A percentile compares a stretch with the other conserved stretches of the same genome.
These are phyloP conservation scores for Penicillium sp. DNA, from an alignment of 2,329 filamentous ascomycete species.

Conservation along the genomic window DNA sequence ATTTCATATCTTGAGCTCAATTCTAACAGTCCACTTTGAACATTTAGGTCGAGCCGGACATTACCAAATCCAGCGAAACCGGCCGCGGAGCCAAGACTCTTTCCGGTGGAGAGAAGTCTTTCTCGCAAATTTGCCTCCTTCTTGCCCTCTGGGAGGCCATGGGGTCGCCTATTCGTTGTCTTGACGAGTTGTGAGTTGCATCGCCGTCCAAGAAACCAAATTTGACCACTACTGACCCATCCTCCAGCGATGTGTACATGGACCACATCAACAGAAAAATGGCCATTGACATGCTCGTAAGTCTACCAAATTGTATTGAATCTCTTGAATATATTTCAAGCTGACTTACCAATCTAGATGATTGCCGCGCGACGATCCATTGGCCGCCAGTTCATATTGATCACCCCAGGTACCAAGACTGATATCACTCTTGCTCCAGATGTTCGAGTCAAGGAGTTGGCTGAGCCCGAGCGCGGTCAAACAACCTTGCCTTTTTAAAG, in stretches of 20 bases:
- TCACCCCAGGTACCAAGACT: slow-evolving; percentile 80
- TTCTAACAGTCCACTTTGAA: too few species aligned
- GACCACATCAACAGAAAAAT: slow-evolving; percentile 91
- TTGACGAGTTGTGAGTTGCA: slow-evolving; percentile 74
- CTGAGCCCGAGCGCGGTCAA: slow-evolving; percentile 42
- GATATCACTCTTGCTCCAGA: slow-evolving; percentile 43
- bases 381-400: slow-evolving; percentile 92
- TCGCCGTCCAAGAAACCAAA: neutral
- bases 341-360: slow-evolving; percentile 51
- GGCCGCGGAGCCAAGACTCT: slow-evolving; percentile 85
- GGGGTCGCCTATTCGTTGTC: slow-evolving; percentile 86
- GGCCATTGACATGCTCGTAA: slow-evolving; percentile 86
- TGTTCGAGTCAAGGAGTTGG: slow-evolving; percentile 42
- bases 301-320: slow-evolving; percentile 27
- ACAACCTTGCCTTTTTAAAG: slow-evolving; percentile 32
- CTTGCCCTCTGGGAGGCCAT: slow-evolving; percentile 96
- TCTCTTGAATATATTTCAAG: slow-evolving; percentile 1
- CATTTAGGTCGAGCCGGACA: slow-evolving; percentile 56
- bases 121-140: slow-evolving; percentile 90
- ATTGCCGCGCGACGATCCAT: slow-evolving; percentile 75
- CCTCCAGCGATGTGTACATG: slow-evolving; percentile 82
- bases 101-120: slow-evolving; percentile 95
- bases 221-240: slow-evolving; percentile 8
- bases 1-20: too few species aligned
- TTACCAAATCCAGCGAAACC: slow-evolving; percentile 60